phyloP scores from a whole-genome alignment of 345 rosid genomes.

The Hibiscus tridactylites region DNA sequence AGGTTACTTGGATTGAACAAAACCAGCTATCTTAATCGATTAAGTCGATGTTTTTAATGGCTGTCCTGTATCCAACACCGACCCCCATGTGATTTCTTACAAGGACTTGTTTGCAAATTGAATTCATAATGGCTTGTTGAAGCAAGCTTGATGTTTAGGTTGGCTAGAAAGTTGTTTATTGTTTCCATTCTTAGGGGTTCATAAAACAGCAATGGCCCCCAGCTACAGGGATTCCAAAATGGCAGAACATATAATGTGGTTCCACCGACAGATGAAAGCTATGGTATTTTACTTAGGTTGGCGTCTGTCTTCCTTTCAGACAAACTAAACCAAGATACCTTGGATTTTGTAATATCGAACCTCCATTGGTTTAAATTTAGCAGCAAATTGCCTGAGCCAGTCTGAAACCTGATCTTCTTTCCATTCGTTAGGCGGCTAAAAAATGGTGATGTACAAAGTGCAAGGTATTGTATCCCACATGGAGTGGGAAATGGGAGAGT shows the following conservation, averaged over 20 bases:
- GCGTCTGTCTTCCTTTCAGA: not conserved
- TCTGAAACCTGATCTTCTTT: too few species aligned
- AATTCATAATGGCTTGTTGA: not conserved
- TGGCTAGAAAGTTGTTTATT: not conserved
- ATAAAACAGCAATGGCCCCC: not conserved
- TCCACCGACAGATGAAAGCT: not conserved
- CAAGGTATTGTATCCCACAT: not conserved
- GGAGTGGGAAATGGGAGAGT: not conserved
- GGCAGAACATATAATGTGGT: not conserved
- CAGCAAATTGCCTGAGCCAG: too few species aligned
- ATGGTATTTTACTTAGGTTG: not conserved
- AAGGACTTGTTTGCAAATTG: not conserved
- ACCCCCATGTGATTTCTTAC: not conserved
- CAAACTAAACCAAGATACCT: not conserved
- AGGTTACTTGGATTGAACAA: not conserved
- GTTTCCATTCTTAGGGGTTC: not conserved
- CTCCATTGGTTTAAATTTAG: too few species aligned
- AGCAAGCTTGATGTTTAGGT: not conserved
- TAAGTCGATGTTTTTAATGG: not conserved
- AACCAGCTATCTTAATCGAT: not conserved
- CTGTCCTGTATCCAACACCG: not conserved
- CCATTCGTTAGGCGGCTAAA: slow-evolving; percentile 1
- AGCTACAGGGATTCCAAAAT: not conserved
- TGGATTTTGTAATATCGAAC: not conserved
- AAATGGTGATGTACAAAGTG: too few species aligned